These are phyloP conservation scores for Monilinia fructigena DNA, from an alignment of 2,329 filamentous ascomycete genomes.

Conservation along the genomic window DNA sequence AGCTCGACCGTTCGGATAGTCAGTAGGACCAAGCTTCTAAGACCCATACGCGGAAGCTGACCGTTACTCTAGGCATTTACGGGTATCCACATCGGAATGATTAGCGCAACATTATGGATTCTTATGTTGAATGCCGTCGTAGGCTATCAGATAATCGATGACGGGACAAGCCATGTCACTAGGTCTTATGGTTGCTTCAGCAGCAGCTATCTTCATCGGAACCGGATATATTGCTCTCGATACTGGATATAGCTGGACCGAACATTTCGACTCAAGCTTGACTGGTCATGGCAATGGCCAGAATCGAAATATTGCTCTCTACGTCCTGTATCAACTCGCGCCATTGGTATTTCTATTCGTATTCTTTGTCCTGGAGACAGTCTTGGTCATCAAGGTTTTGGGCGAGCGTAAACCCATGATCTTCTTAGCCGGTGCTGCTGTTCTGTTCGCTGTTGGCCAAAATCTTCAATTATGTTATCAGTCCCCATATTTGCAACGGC, in stretches of 20 bases:
- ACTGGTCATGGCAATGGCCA: conserved; percentile 43
- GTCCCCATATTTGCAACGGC: conserved; percentile 83
- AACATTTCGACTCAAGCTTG: conserved; percentile 64
- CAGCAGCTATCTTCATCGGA: conserved; percentile 73
- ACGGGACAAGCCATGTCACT: conserved; percentile 83
- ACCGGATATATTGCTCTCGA: conserved; percentile 96
- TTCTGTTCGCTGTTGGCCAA: conserved; percentile 93
- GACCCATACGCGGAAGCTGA: conserved; percentile 22
- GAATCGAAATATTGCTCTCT: conserved; percentile 79
- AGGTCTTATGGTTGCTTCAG: conserved; percentile 70
- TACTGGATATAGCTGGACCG: conserved; percentile 83
- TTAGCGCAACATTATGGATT: conserved; percentile 85
- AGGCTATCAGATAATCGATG: conserved; percentile 89
- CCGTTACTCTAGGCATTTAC: conserved; percentile 67
- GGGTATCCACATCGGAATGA: conserved; percentile 85
- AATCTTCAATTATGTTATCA: conserved; percentile 94
- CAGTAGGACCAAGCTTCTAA: conserved; percentile 42
- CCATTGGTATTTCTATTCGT: conserved; percentile 86
- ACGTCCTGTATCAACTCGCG: conserved; percentile 88
- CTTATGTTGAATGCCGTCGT: conserved; percentile 89
- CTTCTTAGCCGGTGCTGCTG: conserved; percentile 69
- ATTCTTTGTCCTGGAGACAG: conserved; percentile 79
- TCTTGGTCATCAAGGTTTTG: conserved; percentile 81
- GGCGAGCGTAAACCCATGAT: conserved; percentile 92
- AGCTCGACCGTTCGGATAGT: conserved; percentile 68